Percentiles rank a stretch among this genome's conserved stretches.
Evolutionary conservation across 164 flowering plant species (phyloP).

Genomic region (Vitis cinerea): DNA sequence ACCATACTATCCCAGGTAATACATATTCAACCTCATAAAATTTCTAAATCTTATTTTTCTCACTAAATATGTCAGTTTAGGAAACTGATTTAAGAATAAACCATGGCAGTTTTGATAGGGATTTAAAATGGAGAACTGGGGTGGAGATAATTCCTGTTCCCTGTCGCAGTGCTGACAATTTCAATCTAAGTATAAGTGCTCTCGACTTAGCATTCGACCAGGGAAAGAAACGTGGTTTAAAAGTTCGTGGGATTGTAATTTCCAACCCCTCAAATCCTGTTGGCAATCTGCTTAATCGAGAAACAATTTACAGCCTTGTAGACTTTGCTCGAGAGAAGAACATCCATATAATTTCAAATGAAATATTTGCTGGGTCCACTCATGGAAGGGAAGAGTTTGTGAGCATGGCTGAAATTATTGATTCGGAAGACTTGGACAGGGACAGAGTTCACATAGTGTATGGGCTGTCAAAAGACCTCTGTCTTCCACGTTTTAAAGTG

Average conservation of each 20-base stretch:
- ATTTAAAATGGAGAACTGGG: slow-evolving; percentile 83
- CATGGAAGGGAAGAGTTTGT: slow-evolving; percentile 73
- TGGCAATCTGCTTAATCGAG: slow-evolving; percentile 61
- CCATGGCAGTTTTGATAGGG: slow-evolving; percentile 74
- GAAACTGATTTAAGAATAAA: slow-evolving; percentile 17
- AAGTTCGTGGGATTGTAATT: slow-evolving; percentile 76
- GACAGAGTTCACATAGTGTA: slow-evolving; percentile 81
- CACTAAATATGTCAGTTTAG: background rate
- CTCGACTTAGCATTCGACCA: slow-evolving; percentile 87
- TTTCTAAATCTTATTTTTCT: slow-evolving; percentile 6
- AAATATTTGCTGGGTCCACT: slow-evolving; percentile 74
- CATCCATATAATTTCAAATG: slow-evolving; percentile 84
- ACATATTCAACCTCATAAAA: background rate
- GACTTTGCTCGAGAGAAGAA: slow-evolving; percentile 92
- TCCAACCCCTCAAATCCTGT: slow-evolving; percentile 92
- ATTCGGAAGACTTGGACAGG: slow-evolving; percentile 58
- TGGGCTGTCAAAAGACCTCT: slow-evolving; percentile 75
- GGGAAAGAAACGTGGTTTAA: slow-evolving; percentile 83
- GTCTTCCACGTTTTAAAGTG: slow-evolving; percentile 66
- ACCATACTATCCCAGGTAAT: slow-evolving; percentile 86
- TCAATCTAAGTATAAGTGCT: slow-evolving; percentile 57
- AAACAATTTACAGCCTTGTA: slow-evolving; percentile 57
- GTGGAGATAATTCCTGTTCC: slow-evolving; percentile 94
- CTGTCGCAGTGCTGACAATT: slow-evolving; percentile 86
- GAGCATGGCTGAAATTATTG: slow-evolving; percentile 81